Conservation (phyloP, 2,329 filamentous ascomycete species). For the Fusarium equiseti region DNA sequence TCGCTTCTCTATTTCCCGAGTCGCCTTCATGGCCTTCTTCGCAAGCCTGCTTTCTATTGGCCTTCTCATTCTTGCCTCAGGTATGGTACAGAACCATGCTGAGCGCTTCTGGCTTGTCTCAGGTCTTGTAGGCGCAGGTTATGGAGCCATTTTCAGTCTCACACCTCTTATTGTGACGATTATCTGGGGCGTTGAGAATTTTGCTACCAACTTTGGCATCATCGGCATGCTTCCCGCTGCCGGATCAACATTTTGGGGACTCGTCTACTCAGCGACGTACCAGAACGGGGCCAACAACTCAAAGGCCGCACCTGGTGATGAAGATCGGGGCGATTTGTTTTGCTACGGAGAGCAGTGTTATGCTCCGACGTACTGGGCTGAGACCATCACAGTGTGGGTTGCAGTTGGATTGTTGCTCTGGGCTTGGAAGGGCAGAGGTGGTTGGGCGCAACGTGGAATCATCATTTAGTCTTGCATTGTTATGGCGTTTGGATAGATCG, state of each 20-base stretch:
- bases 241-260: conserved; percentile 89
- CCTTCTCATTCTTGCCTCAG: conserved; percentile 81
- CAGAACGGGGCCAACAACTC: conserved; percentile 71
- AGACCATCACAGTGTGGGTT: conserved; percentile 82
- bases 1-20: conserved; percentile 76
- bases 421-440: conserved; percentile 83
- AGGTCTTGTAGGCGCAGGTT: conserved; percentile 86
- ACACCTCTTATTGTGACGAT: conserved; percentile 95
- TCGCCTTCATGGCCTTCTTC: conserved; percentile 82
- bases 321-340: conserved; percentile 65
- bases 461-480: conserved; percentile 60
- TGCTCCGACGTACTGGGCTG: conserved; percentile 84
- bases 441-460: conserved; percentile 83
- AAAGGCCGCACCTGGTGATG: conserved; percentile 46
- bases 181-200: conserved; percentile 98
- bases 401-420: conserved; percentile 78
- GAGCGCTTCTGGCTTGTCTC: conserved; percentile 89
- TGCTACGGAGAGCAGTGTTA: conserved; percentile 90
- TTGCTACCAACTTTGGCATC: conserved; percentile 97
- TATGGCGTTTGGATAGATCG: conserved; percentile 33
- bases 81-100: conserved; percentile 77
- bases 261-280: conserved; percentile 87
- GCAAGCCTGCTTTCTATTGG: conserved; percentile 80
- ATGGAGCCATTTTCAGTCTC: conserved; percentile 90
- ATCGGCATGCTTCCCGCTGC: conserved; percentile 90